Base-by-base conservation (phyloP, 768 basidiomycete species). In the Pulveroboletus sp. region DNA sequence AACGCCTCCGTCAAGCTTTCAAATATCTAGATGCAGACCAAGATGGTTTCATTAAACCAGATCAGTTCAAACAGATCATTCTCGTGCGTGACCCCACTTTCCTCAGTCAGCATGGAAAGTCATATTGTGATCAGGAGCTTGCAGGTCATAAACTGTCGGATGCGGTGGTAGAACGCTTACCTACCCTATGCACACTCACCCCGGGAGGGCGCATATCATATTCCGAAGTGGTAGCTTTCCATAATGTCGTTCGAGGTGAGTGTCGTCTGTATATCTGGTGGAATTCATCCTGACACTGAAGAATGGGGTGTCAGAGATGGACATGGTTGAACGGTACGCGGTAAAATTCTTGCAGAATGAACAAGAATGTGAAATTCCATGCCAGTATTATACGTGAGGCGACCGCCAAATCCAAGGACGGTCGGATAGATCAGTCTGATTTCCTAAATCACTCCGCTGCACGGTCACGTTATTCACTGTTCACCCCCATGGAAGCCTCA, bases 71-170 rank as follows among this genome's bases (percentile, higher is more conserved):
- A 67, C 82, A 81, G 55, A 98, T 98, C 65, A 92, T 99, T 65
- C 69, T 94, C 69, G 94, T 93, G 59, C 58, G 87, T 46, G n/a
- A 4, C 29, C 29, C 43, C 43, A 31, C 25, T 29, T 11, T 44
- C 16, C 9, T 16, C 1, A 4, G 38, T 20, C 23, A 14, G 38
- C 43, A 17, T 23, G 19, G 4, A 34, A 25, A 36, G 43, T 32
- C 40, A 54, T 43, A 17, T 32, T 21, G 14, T 33, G 20, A 34
- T 25, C 58, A 94, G 92, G 94, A 97, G 76, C 85, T 97, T 64
- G 91, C 92, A 55, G 91, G 94, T 5, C 97, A 99, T 72, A 99
- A 99, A 73, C 77, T 99, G 53, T 97, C 94, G 16, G 90, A 97
- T 64, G 81, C 86, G 8, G 88, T 98, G 43, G 85, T 95, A 52